A percentile compares a stretch with the other conserved stretches of the same genome.
These are phyloP conservation scores for Rosa persica DNA, from an alignment of 306 rosid species.

Conservation along the genomic window DNA sequence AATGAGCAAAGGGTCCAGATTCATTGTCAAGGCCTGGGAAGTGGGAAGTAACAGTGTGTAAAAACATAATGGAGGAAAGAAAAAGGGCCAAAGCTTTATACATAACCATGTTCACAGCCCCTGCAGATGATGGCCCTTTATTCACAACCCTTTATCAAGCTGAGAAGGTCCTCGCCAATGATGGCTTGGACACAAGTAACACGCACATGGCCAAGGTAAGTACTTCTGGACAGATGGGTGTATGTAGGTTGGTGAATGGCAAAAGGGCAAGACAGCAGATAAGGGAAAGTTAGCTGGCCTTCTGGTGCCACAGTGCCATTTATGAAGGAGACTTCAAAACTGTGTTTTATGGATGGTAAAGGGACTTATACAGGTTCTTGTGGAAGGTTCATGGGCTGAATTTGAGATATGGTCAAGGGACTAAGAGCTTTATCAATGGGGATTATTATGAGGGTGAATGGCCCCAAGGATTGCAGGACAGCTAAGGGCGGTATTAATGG, in stretches of 20 bases:
- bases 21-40: neutral
- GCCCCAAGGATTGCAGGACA: slow-evolving; percentile 69
- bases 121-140: neutral
- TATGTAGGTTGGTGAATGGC: slow-evolving; percentile 85
- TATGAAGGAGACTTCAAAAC: slow-evolving; percentile 76
- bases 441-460: slow-evolving; percentile 90
- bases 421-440: slow-evolving; percentile 63
- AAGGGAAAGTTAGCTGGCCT: slow-evolving; percentile 83
- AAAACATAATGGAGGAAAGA: neutral
- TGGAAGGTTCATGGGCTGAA: slow-evolving; percentile 79
- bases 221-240: slow-evolving; percentile 50
- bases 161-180: neutral
- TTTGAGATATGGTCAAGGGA: slow-evolving; percentile 71
- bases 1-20: neutral
- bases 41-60: neutral
- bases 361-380: slow-evolving; percentile 65
- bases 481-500: slow-evolving; percentile 84
- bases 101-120: neutral
- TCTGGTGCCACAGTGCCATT: slow-evolving; percentile 54
- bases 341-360: slow-evolving; percentile 64
- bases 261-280: slow-evolving; percentile 52
- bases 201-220: neutral
- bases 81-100: neutral
- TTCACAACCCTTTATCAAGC: neutral
- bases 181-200: neutral